Base-by-base conservation (phyloP, 2,329 filamentous ascomycete genomes). In the Taxawa tesnikishii region DNA sequence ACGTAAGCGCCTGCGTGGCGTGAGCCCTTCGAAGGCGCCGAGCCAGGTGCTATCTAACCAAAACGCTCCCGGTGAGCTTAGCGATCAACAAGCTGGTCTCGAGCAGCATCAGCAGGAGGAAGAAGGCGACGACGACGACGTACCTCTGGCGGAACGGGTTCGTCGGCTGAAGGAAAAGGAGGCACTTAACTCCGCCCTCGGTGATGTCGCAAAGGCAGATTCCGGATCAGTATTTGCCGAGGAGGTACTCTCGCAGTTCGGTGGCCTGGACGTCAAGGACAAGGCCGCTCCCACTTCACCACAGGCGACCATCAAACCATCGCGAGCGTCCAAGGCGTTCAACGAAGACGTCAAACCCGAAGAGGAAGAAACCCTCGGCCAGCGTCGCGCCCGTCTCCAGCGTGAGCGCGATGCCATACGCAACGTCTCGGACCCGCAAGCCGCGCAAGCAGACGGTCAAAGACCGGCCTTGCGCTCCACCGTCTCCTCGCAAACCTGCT, bases 291-390 rank as follows among this genome's bases (percentile, higher is more conserved):
- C 31, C 26, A 16, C 29, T 11, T 8, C 29, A 2, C 27, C 15
- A 15, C 17, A 26, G n/a, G 11, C 18, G 5, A 26, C 5, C 8
- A 8, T 8, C 8, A 8, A 10, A 8, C 21, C 21, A 24, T 24
- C 21, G 21, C 9, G 12, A n/a, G 14, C 9, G 8, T 15, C 26
- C 26, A 13, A 27, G 8, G 26, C 26, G 9, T 8, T 10, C 11
- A 27, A 15, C 11, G 8, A 8, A 13, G 13, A 8, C 26, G 9
- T 27, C 11, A 35, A 39, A 11, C 44, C 46, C 4, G 51, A 46
- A 12, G 79, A 77, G 42, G 79, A 84, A 44, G 83, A 90, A 50
- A 88, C 83, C 0, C 63, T 90, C 0, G 83, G 81, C 7, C 80
- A 88, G 52, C 75, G 83, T 8, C 75, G 81, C 1, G 74, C 73